Evolutionary conservation across 768 basidiomycete species (phyloP).

Genomic region (Mrakia blollopis): DNA sequence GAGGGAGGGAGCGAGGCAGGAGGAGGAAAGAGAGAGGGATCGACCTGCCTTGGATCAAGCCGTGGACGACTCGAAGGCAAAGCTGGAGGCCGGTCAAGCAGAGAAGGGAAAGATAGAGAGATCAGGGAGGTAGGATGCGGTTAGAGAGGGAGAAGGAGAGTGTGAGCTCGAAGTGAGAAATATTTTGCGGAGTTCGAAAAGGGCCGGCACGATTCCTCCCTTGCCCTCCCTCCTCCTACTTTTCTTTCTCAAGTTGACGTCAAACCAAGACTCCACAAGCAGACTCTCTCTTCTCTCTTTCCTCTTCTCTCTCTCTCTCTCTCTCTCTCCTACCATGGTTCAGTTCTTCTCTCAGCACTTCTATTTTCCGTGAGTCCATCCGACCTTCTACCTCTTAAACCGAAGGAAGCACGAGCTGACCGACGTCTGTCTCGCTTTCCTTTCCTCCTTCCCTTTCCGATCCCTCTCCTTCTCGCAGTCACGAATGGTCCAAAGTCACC

Average conservation of each 20-base stretch:
- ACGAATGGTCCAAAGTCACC: conserved; percentile 29
- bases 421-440: neutral
- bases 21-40: neutral
- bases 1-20: neutral
- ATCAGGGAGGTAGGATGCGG: too few relatives aligned
- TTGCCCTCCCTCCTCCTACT: neutral
- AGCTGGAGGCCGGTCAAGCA: neutral
- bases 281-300: neutral
- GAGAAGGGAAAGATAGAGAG: too few relatives aligned
- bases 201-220: neutral
- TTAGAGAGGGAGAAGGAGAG: too few relatives aligned
- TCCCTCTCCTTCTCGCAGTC: neutral
- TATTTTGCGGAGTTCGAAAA: too few relatives aligned
- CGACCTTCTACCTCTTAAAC: too few relatives aligned
- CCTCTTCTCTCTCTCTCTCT: neutral
- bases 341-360: conserved; percentile 32
- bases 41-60: neutral
- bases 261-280: neutral
- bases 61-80: neutral
- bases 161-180: too few relatives aligned
- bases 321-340: conserved; percentile 15
- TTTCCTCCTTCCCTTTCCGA: neutral
- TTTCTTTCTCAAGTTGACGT: neutral
- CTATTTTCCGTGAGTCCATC: conserved; percentile 32
- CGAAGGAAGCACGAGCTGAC: too few relatives aligned